Percentiles rank a stretch among this genome's conserved stretches.
Conservation (phyloP, 306 rosid species). For the Ormosia emarginata region DNA sequence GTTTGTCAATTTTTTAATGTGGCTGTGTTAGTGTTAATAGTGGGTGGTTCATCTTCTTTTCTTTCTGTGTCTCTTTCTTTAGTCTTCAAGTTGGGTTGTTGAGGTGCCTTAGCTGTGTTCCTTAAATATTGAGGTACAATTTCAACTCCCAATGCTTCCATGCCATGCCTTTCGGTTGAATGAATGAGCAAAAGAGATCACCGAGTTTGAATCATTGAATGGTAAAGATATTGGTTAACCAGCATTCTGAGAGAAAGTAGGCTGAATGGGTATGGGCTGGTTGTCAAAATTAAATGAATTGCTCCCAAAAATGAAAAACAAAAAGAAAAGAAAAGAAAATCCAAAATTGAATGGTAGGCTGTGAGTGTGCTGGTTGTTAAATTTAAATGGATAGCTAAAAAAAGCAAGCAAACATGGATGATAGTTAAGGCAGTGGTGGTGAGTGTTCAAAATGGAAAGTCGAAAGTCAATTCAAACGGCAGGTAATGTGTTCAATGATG, state of each 20-base stretch:
- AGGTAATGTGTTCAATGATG: not conserved
- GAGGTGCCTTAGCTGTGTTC: constrained; percentile 1
- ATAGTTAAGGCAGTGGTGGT: not conserved
- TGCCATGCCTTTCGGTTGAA: not conserved
- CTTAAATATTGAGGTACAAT: not conserved
- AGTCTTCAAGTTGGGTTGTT: constrained; percentile 9
- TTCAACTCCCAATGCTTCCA: constrained; percentile 14
- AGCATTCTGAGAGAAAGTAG: not conserved
- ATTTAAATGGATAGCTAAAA: not conserved
- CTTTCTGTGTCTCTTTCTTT: not conserved
- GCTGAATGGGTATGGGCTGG: not conserved
- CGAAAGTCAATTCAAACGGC: not conserved
- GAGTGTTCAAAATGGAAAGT: not conserved
- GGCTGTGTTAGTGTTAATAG: not conserved
- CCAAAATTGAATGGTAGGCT: not conserved
- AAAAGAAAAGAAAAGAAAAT: not conserved
- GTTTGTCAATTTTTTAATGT: not conserved
- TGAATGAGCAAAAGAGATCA: not conserved
- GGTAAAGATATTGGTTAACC: not conserved
- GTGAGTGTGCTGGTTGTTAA: not conserved
- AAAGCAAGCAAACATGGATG: not conserved
- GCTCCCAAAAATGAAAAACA: too few species aligned
- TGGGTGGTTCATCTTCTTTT: constrained; percentile 9
- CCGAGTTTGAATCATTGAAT: not conserved
- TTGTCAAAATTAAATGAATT: not conserved